Percentiles rank a stretch among this genome's conserved stretches.
Evolutionary conservation across 2,329 filamentous ascomycete genomes (phyloP).

Genomic region (Penicillium sp.): DNA sequence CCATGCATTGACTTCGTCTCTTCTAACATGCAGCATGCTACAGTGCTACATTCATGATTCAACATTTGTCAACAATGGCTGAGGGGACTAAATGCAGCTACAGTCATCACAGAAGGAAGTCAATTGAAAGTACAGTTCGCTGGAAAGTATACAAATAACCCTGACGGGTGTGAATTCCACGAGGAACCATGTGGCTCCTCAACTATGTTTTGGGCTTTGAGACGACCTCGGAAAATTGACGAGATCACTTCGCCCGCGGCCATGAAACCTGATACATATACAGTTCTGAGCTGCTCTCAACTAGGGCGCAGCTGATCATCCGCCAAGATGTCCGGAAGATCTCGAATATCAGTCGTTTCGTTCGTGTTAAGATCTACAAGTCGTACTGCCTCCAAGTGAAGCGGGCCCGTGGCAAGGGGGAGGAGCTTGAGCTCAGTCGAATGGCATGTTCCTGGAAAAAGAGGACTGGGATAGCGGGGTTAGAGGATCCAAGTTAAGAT

Average conservation of each 20-base stretch:
- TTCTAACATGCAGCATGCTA: background rate
- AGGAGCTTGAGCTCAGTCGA: slow-evolving; percentile 55
- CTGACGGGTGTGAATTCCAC: too few species aligned
- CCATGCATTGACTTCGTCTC: background rate
- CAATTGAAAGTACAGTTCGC: too few species aligned
- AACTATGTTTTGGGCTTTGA: background rate
- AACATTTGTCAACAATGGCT: too few species aligned
- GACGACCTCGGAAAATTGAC: background rate
- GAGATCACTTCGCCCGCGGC: background rate
- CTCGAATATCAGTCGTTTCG: slow-evolving; percentile 54
- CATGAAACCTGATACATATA: slow-evolving; percentile 8
- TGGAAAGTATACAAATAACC: too few species aligned
- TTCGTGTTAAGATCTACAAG: slow-evolving; percentile 55
- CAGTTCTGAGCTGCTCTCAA: background rate
- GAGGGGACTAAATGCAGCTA: too few species aligned
- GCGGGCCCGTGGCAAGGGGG: slow-evolving; percentile 49
- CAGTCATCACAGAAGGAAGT: too few species aligned
- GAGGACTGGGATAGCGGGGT: slow-evolving; percentile 40
- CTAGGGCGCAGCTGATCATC: slow-evolving; percentile 25
- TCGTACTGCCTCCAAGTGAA: slow-evolving; percentile 52
- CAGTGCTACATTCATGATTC: too few species aligned
- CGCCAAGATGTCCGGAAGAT: slow-evolving; percentile 55
- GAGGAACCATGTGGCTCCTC: too few species aligned
- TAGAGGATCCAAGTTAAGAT: background rate
- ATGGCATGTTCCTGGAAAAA: slow-evolving; percentile 55